Conservation (phyloP, 164 flowering plant genomes). For the Vitis riparia region DNA sequence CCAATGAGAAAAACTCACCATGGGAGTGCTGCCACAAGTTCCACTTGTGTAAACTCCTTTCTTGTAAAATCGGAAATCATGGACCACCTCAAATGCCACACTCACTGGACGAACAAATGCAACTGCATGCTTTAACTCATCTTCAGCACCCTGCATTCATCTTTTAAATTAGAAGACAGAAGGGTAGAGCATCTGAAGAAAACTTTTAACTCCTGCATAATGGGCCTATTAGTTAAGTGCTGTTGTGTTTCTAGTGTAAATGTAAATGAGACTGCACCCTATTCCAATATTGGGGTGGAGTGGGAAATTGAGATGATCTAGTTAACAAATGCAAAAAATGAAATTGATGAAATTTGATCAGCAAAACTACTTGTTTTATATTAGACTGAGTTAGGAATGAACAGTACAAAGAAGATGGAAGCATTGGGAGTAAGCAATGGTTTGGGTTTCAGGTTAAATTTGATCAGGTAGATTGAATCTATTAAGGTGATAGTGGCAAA, state of each 20-base stretch:
- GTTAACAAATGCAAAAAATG: not conserved
- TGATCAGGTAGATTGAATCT: not conserved
- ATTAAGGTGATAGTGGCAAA: not conserved
- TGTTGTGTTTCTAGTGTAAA: not conserved
- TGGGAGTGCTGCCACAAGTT: constrained; percentile 71
- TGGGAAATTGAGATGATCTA: not conserved
- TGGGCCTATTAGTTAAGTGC: too few species aligned
- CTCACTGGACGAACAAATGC: constrained; percentile 86
- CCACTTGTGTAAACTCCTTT: constrained; percentile 85
- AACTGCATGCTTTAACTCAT: constrained; percentile 93
- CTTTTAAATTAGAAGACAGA: not conserved
- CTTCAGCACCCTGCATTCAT: constrained; percentile 83
- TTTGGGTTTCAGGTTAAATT: not conserved
- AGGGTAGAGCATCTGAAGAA: not conserved
- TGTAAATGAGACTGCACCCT: not conserved
- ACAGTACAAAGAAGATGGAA: too few species aligned
- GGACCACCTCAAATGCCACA: constrained; percentile 83
- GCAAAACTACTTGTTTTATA: too few species aligned
- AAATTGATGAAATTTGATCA: not conserved
- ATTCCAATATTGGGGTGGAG: not conserved
- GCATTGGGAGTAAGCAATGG: too few species aligned
- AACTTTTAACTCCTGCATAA: too few species aligned
- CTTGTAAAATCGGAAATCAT: constrained; percentile 64
- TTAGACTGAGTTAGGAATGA: too few species aligned
- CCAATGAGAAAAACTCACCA: constrained; percentile 48